Evolutionary conservation across 164 flowering plant species (phyloP).

Genomic region (Malania oleifera): DNA sequence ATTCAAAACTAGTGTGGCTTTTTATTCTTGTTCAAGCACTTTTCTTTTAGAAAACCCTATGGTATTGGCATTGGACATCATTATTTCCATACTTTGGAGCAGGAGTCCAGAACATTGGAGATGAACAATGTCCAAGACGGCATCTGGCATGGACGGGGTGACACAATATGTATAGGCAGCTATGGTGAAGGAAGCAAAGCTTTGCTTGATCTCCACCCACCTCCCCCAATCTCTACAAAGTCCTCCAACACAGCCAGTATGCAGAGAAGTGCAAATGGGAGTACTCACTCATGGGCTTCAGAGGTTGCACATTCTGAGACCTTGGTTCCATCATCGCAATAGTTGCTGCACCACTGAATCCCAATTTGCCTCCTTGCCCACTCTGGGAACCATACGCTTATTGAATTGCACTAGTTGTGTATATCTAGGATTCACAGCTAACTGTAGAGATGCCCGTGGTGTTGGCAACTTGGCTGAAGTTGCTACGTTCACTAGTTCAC

Average conservation of each 20-base stretch:
- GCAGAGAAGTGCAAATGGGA: constrained; percentile 19
- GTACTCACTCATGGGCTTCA: constrained; percentile 20
- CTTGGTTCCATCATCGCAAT: constrained; percentile 10
- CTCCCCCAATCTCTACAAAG: constrained; percentile 37
- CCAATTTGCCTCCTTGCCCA: not conserved
- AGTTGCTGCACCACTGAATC: not conserved
- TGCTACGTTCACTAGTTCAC: too few species aligned
- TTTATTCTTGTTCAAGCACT: not conserved
- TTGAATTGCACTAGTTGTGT: not conserved
- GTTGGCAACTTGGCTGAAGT: too few species aligned
- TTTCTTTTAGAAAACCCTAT: not conserved
- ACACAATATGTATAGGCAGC: constrained; percentile 76
- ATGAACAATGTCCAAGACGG: constrained; percentile 92
- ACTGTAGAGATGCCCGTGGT: not conserved
- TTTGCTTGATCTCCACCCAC: constrained; percentile 46
- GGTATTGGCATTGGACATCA: not conserved
- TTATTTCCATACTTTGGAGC: constrained; percentile 10
- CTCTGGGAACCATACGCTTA: not conserved
- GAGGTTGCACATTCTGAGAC: constrained; percentile 25
- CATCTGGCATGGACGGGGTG: constrained; percentile 92
- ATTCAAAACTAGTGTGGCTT: not conserved
- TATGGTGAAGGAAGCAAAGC: constrained; percentile 41
- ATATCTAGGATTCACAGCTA: too few species aligned
- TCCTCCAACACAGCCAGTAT: constrained; percentile 32
- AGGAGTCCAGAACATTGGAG: constrained; percentile 92